These are phyloP conservation scores for Aureobasidium lini DNA, from an alignment of 2,329 filamentous ascomycete genomes.

Conservation along the genomic window DNA sequence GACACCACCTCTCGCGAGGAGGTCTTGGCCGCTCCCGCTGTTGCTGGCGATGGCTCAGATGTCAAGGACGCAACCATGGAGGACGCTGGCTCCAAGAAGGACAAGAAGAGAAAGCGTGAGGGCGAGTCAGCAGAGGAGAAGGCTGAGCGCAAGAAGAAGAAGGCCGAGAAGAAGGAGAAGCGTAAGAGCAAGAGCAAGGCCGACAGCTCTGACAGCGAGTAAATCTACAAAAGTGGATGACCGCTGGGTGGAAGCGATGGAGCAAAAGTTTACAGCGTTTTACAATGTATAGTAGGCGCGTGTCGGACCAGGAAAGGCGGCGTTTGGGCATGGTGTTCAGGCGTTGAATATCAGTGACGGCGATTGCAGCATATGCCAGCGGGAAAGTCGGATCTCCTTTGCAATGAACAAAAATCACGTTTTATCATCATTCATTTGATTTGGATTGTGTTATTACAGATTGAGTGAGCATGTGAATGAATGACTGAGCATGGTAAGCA, in stretches of 20 bases:
- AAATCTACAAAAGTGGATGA: background rate
- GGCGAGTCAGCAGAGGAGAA: constrained; percentile 40
- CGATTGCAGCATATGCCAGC: constrained; percentile 14
- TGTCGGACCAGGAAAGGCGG: constrained; percentile 6
- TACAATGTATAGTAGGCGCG: constrained; percentile 14
- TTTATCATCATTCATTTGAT: constrained; percentile 3
- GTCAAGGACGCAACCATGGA: constrained; percentile 16
- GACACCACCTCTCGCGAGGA: constrained; percentile 37
- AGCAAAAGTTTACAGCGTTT: constrained; percentile 7
- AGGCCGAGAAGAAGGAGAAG: constrained; percentile 74
- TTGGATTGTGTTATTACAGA: background rate
- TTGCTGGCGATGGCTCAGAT: constrained; percentile 23
- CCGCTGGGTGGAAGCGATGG: background rate
- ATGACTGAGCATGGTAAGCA: background rate
- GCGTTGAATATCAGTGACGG: constrained; percentile 14
- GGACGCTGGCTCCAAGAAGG: constrained; percentile 31
- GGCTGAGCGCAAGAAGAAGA: constrained; percentile 52
- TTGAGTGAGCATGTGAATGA: background rate
- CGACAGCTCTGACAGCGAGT: constrained; percentile 34
- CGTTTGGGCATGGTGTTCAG: constrained; percentile 15
- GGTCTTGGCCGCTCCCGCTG: constrained; percentile 30
- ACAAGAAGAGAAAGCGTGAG: constrained; percentile 43
- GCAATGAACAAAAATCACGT: constrained; percentile 13
- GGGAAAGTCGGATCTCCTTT: constrained; percentile 11
- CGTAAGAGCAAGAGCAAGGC: constrained; percentile 50